Base-by-base conservation (phyloP, 2,329 filamentous ascomycete species). In the Fusarium nygamai region DNA sequence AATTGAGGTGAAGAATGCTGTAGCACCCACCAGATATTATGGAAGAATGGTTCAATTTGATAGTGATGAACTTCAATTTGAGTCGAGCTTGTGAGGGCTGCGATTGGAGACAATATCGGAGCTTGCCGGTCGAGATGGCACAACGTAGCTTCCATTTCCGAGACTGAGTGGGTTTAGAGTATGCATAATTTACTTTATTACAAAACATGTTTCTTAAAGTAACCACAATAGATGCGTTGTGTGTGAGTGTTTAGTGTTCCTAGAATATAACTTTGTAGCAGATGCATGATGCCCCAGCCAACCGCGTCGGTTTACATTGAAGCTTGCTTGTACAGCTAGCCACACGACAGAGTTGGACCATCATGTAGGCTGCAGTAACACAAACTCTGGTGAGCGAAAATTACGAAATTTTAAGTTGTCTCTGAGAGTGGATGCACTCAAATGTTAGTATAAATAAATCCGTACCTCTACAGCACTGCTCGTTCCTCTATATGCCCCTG, bases 11-110 rank as follows among this genome's bases (percentile, higher is more conserved):
- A 12, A n/a, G 1, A 31, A 22, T 8, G 20, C 1, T 31, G 14
- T 31, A 31, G 20, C 10, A 6, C 16, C 10, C 17, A 19, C 4
- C 10, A n/a, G 29, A 12, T n/a, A 31, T 1, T 9, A 12, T 33
- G 14, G 13, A 12, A 53, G 13, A 20, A 22, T 3, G 19, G 22
- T 38, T 6, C 4, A 9, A 5, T 12, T 14, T 19, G 0, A 19
- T 1, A 6, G 31, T 14, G 31, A 54, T 17, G 19, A 22, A 7
- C 19, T 27, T 22, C 19, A 19, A 20, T 16, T 4, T 6, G 24
- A 54, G 12, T 54, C 19, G 50, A 17, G 33, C 19, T 53, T 53
- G 33, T 36, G 24, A 5, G 33, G 24, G 5, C 8, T 10, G 14
- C 14, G 24, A 38, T 38, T 38, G 14, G 14, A 27, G 51, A 36